Evolutionary conservation across 2,329 filamentous ascomycete species (phyloP), one percentile per base, ranked within the genome.

Genomic region (Rosellinia necatrix): DNA sequence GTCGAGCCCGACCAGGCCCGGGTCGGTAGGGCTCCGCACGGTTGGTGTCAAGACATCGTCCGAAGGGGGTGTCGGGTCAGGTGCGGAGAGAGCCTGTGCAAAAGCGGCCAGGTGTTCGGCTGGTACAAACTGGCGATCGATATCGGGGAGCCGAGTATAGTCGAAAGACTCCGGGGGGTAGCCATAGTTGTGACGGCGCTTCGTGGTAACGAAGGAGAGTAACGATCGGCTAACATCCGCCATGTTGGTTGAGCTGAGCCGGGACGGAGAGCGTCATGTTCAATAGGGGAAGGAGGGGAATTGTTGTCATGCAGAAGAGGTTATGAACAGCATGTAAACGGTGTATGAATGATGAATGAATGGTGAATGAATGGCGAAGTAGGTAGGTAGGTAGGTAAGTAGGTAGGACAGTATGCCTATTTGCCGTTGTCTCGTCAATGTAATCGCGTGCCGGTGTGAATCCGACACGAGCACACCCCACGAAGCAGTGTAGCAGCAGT

Each of bases 21-120:
- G 75, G 57, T 68, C 75, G 69, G 66, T 72, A 53, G 74, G 75
- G 52, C 75, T 77, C 61, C 64, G 78, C 58, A 67, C 30, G 37
- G 22, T 40, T 59, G 67, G 74, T 71, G 75, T 72, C 15, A 68
- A 70, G 4, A 65, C 64, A 38, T 79, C 77, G 42, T 88, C 86
- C 44, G 81, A 75, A 44, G 83, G 79, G 37, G 53, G 38, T 12
- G 46, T 81, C 1, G 84, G 84, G 59, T 96, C 91, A 0, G 92
- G 91, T 1, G 90, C 90, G n/a, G 85, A 83, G 7, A 97, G 82
- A 6, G 93, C 93, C 56, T 83, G 84, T 58, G 89, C 87, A 72
- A 97, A 97, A 51, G 89, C 87, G 32, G 83, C 79, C 27, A 96
- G 78, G 68, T 96, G 88, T 56, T 84, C 84, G 35, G 86, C 78